Conservation (phyloP, 1,139 yeast genomes). For the Trichomonascaceae sp. region DNA sequence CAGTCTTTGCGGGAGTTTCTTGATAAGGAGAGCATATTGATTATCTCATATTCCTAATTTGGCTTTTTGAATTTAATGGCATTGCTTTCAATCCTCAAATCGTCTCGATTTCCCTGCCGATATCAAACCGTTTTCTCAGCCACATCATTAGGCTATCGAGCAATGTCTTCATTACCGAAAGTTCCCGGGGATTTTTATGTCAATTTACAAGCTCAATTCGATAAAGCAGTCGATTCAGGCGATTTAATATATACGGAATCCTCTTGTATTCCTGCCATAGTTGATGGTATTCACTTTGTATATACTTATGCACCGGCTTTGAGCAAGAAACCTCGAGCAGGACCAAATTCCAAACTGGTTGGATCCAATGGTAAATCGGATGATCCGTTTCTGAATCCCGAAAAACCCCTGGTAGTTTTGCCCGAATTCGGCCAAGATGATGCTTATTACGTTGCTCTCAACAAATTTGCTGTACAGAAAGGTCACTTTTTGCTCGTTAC, state of each 20-base stretch:
- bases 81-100: neutral
- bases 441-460: slow-evolving; percentile 52
- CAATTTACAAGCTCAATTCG: slow-evolving; percentile 26
- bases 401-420: slow-evolving; percentile 62
- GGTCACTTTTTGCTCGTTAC: slow-evolving; percentile 77
- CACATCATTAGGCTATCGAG: neutral
- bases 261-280: slow-evolving; percentile 19
- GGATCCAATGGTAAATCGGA: slow-evolving; percentile 11
- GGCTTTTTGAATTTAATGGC: neutral
- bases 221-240: slow-evolving; percentile 31
- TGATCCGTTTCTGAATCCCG: slow-evolving; percentile 80
- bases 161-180: slow-evolving; percentile 6
- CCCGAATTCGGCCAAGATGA: slow-evolving; percentile 51
- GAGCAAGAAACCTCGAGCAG: slow-evolving; percentile 47
- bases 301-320: slow-evolving; percentile 46
- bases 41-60: neutral
- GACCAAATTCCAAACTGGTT: slow-evolving; percentile 18
- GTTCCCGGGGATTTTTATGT: slow-evolving; percentile 17
- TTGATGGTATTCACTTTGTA: slow-evolving; percentile 34
- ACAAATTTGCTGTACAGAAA: slow-evolving; percentile 79
- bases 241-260: slow-evolving; percentile 29
- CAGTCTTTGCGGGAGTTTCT: neutral
- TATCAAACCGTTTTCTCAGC: neutral
- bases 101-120: neutral
- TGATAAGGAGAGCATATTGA: neutral